These are phyloP conservation scores for Penicillium silybi DNA, from an alignment of 495 filamentous ascomycete species.

Conservation along the genomic window DNA sequence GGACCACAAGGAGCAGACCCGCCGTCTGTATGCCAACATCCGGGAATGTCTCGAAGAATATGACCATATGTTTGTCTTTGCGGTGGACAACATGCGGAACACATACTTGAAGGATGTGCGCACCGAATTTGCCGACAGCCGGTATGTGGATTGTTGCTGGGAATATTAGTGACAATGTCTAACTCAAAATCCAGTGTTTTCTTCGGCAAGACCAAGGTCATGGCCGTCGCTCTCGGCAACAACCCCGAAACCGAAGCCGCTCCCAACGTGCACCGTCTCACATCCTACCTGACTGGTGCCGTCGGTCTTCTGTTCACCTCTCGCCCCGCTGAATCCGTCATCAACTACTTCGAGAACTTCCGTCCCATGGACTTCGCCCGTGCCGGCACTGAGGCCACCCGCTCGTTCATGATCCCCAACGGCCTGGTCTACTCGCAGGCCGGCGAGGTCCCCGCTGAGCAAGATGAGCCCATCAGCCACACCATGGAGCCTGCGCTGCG, in stretches of 20 bases:
- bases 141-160: constrained; percentile 48
- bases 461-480: constrained; percentile 84
- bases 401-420: constrained; percentile 71
- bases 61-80: constrained; percentile 88
- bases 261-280: constrained; percentile 64
- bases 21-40: constrained; percentile 82
- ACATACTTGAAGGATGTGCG: constrained; percentile 92
- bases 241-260: constrained; percentile 72
- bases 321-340: constrained; percentile 58
- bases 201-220: constrained; percentile 98
- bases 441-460: constrained; percentile 69
- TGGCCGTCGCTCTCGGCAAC: constrained; percentile 83
- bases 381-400: constrained; percentile 70
- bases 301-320: constrained; percentile 90
- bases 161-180: background rate
- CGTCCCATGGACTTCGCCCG: constrained; percentile 79
- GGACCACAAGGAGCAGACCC: constrained; percentile 79
- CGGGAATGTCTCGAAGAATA: constrained; percentile 81
- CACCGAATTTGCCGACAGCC: constrained; percentile 74
- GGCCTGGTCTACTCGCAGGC: constrained; percentile 72
- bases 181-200: constrained; percentile 59
- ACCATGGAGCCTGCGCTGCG: constrained; percentile 83
- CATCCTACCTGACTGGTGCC: constrained; percentile 68
- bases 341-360: constrained; percentile 63
- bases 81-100: constrained; percentile 97